Evolutionary conservation across 768 basidiomycete genomes (phyloP).

Genomic region (Paxillus involutus): DNA sequence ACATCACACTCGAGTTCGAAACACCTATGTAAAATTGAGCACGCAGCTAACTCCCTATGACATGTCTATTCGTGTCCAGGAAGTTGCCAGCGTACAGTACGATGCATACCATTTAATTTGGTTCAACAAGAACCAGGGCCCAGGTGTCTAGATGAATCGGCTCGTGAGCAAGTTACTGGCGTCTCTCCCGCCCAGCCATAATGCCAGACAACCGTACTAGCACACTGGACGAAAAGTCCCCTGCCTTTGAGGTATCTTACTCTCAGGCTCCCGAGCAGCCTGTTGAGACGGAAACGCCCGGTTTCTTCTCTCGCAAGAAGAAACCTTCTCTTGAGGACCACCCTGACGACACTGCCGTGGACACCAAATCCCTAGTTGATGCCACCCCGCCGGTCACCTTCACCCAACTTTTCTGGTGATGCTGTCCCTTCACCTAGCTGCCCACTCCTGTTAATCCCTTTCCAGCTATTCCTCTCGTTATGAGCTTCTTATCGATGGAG

Average conservation of each 20-base stretch:
- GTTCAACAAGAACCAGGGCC: no score
- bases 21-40: no score
- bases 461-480: constrained; percentile 68
- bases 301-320: constrained; percentile 43
- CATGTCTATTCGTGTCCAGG: no score
- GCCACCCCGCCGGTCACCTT: constrained; percentile 40
- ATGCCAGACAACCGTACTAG: constrained; percentile 47
- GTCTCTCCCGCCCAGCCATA: constrained; percentile 5
- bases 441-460: constrained; percentile 12
- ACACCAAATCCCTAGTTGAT: constrained; percentile 26
- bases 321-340: constrained; percentile 18
- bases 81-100: no score
- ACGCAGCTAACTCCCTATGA: no score
- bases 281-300: constrained; percentile 26
- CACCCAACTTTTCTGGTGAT: constrained; percentile 48
- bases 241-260: constrained; percentile 13
- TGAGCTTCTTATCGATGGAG: constrained; percentile 64
- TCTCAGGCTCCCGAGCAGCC: not conserved
- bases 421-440: not conserved
- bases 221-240: constrained; percentile 46
- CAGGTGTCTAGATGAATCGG: no score
- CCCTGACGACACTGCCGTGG: not conserved
- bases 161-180: no score
- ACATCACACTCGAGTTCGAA: no score
- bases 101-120: no score